phyloP scores from a whole-genome alignment of 2,329 filamentous ascomycete species.

The Didymella lethalis region DNA sequence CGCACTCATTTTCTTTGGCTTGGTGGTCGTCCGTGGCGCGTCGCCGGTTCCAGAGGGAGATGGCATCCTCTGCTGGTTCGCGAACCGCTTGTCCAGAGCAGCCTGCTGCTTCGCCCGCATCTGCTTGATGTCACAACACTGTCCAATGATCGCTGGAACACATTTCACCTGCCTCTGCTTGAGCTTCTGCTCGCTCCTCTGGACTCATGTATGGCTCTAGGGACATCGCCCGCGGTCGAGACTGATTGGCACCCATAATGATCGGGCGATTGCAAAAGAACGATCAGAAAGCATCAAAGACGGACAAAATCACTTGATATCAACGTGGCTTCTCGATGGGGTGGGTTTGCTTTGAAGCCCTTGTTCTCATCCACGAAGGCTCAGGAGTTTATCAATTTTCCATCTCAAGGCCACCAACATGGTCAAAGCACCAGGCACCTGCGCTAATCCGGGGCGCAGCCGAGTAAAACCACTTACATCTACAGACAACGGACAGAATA shows the following conservation, averaged over 20 bases:
- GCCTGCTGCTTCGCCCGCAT: conserved; percentile 44
- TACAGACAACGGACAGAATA: background rate
- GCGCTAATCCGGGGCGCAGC: conserved; percentile 5
- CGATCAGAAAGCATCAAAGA: background rate
- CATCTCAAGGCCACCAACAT: conserved; percentile 10
- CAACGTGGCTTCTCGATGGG: background rate
- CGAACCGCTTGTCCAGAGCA: conserved; percentile 40
- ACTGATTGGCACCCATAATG: conserved; percentile 40
- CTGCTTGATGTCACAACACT: conserved; percentile 25
- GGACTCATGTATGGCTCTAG: conserved; percentile 36
- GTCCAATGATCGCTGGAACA: background rate
- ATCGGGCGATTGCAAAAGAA: background rate
- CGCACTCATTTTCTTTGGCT: conserved; percentile 35
- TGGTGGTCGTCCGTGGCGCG: conserved; percentile 8
- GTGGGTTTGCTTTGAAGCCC: background rate
- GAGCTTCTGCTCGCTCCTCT: conserved; percentile 32
- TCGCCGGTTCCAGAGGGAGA: conserved; percentile 11
- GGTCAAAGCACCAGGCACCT: conserved; percentile 17
- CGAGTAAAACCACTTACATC: background rate
- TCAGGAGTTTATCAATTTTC: conserved; percentile 1
- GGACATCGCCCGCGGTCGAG: conserved; percentile 25
- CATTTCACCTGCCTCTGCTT: conserved; percentile 35
- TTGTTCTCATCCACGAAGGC: background rate
- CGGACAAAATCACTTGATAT: background rate
- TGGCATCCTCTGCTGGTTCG: conserved; percentile 29